Percentiles rank a stretch among this genome's conserved stretches.
phyloP scores from a whole-genome alignment of 495 filamentous ascomycete species.

The Cairneyella variabilis region DNA sequence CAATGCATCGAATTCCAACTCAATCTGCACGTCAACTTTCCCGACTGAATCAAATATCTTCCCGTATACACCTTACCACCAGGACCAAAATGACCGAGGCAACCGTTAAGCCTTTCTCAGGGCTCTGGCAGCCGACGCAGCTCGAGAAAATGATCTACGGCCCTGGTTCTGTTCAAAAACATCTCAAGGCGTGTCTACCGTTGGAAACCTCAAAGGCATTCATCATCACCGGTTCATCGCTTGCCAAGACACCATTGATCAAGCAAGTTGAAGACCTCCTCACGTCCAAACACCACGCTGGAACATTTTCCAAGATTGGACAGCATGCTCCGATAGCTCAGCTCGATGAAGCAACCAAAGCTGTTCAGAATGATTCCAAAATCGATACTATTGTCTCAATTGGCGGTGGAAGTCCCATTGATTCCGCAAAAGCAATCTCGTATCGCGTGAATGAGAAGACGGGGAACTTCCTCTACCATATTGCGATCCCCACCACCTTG shows the following conservation, averaged over 20 bases:
- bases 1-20: background rate
- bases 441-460: conserved; percentile 36
- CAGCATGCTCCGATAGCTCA: conserved; percentile 45
- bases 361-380: conserved; percentile 31
- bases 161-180: conserved; percentile 34
- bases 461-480: conserved; percentile 40
- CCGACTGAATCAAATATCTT: background rate
- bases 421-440: conserved; percentile 42
- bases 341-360: conserved; percentile 39
- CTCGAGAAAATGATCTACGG: conserved; percentile 43
- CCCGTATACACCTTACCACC: background rate
- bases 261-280: conserved; percentile 41
- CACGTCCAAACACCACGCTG: conserved; percentile 34
- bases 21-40: background rate
- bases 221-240: conserved; percentile 45
- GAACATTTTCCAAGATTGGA: conserved; percentile 40
- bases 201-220: conserved; percentile 40
- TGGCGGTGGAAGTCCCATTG: conserved; percentile 47
- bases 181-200: conserved; percentile 37
- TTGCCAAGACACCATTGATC: conserved; percentile 43
- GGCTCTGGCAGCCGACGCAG: conserved; percentile 40
- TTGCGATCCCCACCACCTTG: conserved; percentile 47
- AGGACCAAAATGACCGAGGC: conserved; percentile 32
- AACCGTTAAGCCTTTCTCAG: conserved; percentile 33
- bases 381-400: conserved; percentile 47